Evolutionary conservation across 2,329 filamentous ascomycete genomes (phyloP).

Genomic region (Aspergillus tamarii): DNA sequence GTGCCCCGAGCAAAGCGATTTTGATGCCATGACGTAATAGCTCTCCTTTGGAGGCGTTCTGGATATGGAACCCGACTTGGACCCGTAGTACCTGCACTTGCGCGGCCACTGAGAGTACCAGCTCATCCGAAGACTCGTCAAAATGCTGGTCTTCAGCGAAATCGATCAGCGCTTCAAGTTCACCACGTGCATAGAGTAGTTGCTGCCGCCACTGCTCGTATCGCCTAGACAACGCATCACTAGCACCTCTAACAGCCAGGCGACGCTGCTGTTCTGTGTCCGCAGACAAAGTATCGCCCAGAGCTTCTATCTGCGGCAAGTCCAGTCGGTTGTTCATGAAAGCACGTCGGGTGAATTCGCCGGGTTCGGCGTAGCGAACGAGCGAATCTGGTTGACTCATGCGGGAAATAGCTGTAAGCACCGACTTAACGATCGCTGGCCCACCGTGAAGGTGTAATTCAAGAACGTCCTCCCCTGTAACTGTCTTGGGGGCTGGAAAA

Average conservation of each 20-base stretch:
- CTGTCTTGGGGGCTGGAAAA: conserved; percentile 79
- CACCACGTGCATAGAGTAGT: conserved; percentile 79
- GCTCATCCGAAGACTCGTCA: conserved; percentile 76
- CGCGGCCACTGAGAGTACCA: conserved; percentile 69
- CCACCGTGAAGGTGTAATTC: conserved; percentile 96
- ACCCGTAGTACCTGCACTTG: conserved; percentile 65
- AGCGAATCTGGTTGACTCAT: conserved; percentile 27
- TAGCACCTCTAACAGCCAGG: conserved; percentile 78
- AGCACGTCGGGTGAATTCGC: conserved; percentile 91
- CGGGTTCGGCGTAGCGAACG: conserved; percentile 88
- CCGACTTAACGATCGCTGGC: conserved; percentile 82
- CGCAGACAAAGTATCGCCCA: conserved; percentile 63
- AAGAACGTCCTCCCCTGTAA: conserved; percentile 89
- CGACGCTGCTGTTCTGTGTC: conserved; percentile 92
- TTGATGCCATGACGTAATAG: conserved; percentile 82
- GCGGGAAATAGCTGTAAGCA: conserved; percentile 73
- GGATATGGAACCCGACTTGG: conserved; percentile 70
- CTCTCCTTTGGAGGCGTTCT: conserved; percentile 80
- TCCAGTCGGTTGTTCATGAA: conserved; percentile 86
- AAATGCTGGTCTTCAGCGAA: conserved; percentile 98
- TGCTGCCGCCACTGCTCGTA: conserved; percentile 83
- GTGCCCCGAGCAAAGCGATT: conserved; percentile 84
- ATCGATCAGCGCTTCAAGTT: conserved; percentile 94
- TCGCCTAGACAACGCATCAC: conserved; percentile 67
- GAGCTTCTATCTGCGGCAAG: conserved; percentile 76